Evolutionary conservation across 805 yeast species (phyloP), one percentile per base, ranked within the genome.

Genomic region (Ogataea trehalophila): DNA sequence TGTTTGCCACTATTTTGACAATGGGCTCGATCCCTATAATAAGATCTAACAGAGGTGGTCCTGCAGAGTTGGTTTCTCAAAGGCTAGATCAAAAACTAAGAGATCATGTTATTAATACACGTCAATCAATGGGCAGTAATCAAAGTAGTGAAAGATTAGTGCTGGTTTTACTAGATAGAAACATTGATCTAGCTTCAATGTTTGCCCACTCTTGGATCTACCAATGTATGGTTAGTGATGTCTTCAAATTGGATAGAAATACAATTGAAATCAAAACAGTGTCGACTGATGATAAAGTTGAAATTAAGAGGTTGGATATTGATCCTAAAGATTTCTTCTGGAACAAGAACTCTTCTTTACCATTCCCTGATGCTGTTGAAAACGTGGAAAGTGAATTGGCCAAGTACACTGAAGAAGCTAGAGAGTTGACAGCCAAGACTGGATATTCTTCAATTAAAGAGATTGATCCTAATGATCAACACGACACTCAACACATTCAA

Each of bases 341-440:
- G 99, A 71, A 68, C 52, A 75, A 76, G 51, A 91, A 94, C 67
- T 75, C 95, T 13, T 85, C 85, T 43, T 70, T 88, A 48, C 98
- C 99, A 36, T 94, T 94, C 73, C 99, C 99, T 1, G 97, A 92
- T 63, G 98, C 95, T n/a, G 99, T 95, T 33, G 99, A 94, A 65
- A 88, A 88, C 66, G 95, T 95, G 18, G 98, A 94, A 61, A 68
- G 75, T 26, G 97, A 89, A 49, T 74, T 91, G 50, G 80, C 84
- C 49, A 74, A 76, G 46, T 94, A 94, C 68, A 92, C 91, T 55
- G 77, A 79, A 48, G 97, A 89, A 57, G 96, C 97, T 2, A 85
- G 83, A 51, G 95, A 86, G 49, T 74, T 95, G 44, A 89, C 97
- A 1, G 77, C 78, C 42, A 81, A 78, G 53, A 85, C 96, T 1